A percentile compares a stretch with the other conserved stretches of the same genome.
phyloP scores from a whole-genome alignment of 2,329 filamentous ascomycete species.

The Pseudofabraea citricarpa region DNA sequence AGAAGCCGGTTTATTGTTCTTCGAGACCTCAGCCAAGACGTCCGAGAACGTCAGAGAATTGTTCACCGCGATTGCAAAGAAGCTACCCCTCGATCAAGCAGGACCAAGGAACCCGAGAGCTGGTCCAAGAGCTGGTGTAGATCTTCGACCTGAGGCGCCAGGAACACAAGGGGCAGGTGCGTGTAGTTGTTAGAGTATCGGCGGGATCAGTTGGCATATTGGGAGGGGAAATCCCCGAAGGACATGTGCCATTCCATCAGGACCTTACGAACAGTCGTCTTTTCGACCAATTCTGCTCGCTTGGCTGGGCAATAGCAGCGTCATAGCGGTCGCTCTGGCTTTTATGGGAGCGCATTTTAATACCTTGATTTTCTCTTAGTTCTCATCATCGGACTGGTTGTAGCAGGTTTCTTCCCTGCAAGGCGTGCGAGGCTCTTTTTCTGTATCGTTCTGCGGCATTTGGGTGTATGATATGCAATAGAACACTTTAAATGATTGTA shows the following conservation, averaged over 20 bases:
- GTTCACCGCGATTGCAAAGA: slow-evolving; percentile 97
- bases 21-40: slow-evolving; percentile 97
- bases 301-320: slow-evolving; percentile 10
- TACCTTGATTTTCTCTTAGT: slow-evolving; percentile 26
- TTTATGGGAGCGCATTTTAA: slow-evolving; percentile 26
- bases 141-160: slow-evolving; percentile 52
- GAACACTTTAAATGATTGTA: slow-evolving; percentile 18
- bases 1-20: slow-evolving; percentile 92
- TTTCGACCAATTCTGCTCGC: slow-evolving; percentile 14
- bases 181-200: slow-evolving; percentile 55
- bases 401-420: slow-evolving; percentile 21
- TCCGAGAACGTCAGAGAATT: slow-evolving; percentile 93
- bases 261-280: slow-evolving; percentile 10
- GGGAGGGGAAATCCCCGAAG: background rate
- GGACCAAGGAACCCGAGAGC: slow-evolving; percentile 81
- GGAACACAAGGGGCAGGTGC: slow-evolving; percentile 52
- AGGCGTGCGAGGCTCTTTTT: slow-evolving; percentile 25
- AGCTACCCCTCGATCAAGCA: slow-evolving; percentile 90
- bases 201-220: slow-evolving; percentile 15
- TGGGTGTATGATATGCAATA: slow-evolving; percentile 32
- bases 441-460: slow-evolving; percentile 27
- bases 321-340: slow-evolving; percentile 15
- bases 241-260: slow-evolving; percentile 9
- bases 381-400: slow-evolving; percentile 20
- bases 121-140: slow-evolving; percentile 53